A percentile compares a stretch with the other conserved stretches of the same genome.
Evolutionary conservation across 306 rosid species (phyloP).

Genomic region (Vigna reflexopilosa): DNA sequence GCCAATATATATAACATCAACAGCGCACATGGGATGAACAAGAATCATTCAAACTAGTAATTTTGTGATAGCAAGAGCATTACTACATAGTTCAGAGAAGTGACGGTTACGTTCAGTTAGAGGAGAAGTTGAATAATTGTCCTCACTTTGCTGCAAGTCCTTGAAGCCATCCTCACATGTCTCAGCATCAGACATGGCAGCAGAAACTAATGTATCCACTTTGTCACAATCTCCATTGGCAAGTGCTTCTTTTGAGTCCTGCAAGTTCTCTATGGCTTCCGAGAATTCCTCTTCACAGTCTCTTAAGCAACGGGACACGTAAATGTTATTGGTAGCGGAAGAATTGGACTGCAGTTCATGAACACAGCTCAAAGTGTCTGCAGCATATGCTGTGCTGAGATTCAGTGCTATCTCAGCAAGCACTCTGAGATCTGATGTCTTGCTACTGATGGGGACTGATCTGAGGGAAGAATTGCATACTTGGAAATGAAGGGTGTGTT

Average conservation of each 20-base stretch:
- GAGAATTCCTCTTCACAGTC: constrained; percentile 46
- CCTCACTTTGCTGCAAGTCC: constrained; percentile 12
- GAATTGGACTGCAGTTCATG: constrained; percentile 36
- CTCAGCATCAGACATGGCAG: constrained; percentile 54
- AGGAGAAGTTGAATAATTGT: not conserved
- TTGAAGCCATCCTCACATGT: constrained; percentile 53
- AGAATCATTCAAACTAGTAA: constrained; percentile 35
- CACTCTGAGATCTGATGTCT: constrained; percentile 36
- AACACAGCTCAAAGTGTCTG: constrained; percentile 32
- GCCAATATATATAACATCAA: not conserved
- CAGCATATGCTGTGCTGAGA: constrained; percentile 37
- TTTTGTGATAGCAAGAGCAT: constrained; percentile 45
- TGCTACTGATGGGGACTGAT: constrained; percentile 45
- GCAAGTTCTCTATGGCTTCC: constrained; percentile 45
- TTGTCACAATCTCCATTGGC: constrained; percentile 35
- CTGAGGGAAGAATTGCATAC: constrained; percentile 44
- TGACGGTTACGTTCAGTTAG: constrained; percentile 37
- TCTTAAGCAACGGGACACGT: constrained; percentile 22
- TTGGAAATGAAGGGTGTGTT: constrained; percentile 49
- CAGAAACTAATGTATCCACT: constrained; percentile 38
- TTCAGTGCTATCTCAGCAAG: constrained; percentile 48
- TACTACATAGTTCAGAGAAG: constrained; percentile 51
- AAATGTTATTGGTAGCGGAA: constrained; percentile 11
- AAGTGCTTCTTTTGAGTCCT: constrained; percentile 40
- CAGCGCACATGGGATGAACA: constrained; percentile 17